Conservation (phyloP, 1,139 yeast genomes). For the Lodderomyces pseudojiufengensis region DNA sequence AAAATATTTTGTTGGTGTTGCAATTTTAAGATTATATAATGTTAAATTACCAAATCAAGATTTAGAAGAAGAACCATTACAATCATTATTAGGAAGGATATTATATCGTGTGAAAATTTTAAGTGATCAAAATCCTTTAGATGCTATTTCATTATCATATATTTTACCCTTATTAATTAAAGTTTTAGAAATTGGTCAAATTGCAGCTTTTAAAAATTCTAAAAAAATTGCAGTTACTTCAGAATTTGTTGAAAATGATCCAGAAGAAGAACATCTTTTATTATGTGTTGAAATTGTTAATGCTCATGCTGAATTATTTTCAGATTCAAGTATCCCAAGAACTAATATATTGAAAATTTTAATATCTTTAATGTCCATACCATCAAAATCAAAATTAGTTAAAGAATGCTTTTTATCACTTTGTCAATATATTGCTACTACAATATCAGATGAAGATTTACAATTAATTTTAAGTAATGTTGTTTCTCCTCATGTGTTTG, state of each 20-base stretch:
- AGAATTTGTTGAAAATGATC: constrained; percentile 75
- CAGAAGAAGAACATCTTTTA: constrained; percentile 81
- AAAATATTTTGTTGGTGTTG: constrained; percentile 59
- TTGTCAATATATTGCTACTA: constrained; percentile 69
- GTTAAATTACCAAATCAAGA: constrained; percentile 36
- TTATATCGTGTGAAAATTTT: constrained; percentile 73
- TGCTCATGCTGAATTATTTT: constrained; percentile 71
- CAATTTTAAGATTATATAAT: constrained; percentile 54
- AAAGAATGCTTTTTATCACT: constrained; percentile 78
- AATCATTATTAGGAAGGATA: constrained; percentile 57
- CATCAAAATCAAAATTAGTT: constrained; percentile 75
- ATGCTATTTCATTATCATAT: constrained; percentile 65
- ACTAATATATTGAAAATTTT: constrained; percentile 57
- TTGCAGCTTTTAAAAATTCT: constrained; percentile 48
- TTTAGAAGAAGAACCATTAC: constrained; percentile 48
- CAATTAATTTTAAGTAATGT: constrained; percentile 54
- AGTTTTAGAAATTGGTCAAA: constrained; percentile 59
- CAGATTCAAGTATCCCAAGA: constrained; percentile 67
- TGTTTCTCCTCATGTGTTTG: constrained; percentile 63
- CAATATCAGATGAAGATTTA: constrained; percentile 56
- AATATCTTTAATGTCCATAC: constrained; percentile 63
- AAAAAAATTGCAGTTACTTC: constrained; percentile 47
- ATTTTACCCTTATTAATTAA: constrained; percentile 67
- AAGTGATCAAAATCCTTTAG: constrained; percentile 70
- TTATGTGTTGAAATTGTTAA: constrained; percentile 75